Conservation (phyloP, 768 basidiomycete species). For the Leccinum subgranulosum region DNA sequence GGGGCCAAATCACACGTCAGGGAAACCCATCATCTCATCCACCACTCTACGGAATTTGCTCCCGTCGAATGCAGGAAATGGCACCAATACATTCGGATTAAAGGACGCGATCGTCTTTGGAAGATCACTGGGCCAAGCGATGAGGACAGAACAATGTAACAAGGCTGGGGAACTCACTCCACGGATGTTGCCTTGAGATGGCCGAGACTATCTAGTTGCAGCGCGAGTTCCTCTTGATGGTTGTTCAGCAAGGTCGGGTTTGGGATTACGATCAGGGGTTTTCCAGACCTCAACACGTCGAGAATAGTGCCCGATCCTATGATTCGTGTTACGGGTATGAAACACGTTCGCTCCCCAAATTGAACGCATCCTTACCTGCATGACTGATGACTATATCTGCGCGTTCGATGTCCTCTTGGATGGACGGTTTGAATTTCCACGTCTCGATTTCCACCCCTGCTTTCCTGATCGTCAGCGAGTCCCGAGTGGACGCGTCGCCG, state of each 20-base stretch:
- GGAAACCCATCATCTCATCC: slow-evolving; percentile 79
- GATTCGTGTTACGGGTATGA: slow-evolving; percentile 1
- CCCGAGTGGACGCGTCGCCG: slow-evolving; percentile 12
- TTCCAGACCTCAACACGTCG: slow-evolving; percentile 72
- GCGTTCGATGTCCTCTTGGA: slow-evolving; percentile 58
- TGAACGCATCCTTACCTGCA: slow-evolving; percentile 60
- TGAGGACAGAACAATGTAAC: slow-evolving; percentile 5
- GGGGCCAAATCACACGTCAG: slow-evolving; percentile 22
- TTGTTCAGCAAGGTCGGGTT: slow-evolving; percentile 88
- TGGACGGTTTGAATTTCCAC: slow-evolving; percentile 72
- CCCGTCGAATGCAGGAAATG: slow-evolving; percentile 69
- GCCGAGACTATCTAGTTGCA: slow-evolving; percentile 53
- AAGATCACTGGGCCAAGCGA: slow-evolving; percentile 42
- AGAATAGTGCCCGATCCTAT: slow-evolving; percentile 96
- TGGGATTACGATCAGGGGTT: slow-evolving; percentile 82
- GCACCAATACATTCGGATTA: slow-evolving; percentile 41
- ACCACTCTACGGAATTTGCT: slow-evolving; percentile 62
- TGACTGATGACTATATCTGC: slow-evolving; percentile 89
- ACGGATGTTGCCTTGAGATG: slow-evolving; percentile 58
- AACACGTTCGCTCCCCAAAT: neutral
- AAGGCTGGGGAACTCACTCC: slow-evolving; percentile 42
- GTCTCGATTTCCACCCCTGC: slow-evolving; percentile 55
- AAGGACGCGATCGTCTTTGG: slow-evolving; percentile 50
- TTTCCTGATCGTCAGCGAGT: slow-evolving; percentile 18
- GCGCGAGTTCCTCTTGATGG: slow-evolving; percentile 89